Evolutionary conservation across 495 filamentous ascomycete species (phyloP).

Genomic region (Tuber magnatum): DNA sequence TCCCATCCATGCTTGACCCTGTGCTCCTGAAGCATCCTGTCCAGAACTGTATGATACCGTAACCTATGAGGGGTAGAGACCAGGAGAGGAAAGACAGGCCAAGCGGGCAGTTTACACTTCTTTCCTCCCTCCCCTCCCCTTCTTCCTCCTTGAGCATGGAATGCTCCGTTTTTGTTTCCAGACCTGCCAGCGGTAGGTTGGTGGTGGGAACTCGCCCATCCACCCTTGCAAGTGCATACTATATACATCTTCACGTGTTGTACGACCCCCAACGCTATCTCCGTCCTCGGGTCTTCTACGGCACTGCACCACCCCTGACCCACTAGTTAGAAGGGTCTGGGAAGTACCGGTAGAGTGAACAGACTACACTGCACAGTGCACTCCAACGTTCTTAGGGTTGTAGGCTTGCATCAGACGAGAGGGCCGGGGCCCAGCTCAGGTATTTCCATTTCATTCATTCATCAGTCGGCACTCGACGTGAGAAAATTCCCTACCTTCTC

Average conservation of each 20-base stretch:
- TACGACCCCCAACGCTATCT: slow-evolving; percentile 23
- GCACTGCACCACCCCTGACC: not conserved
- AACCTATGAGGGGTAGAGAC: slow-evolving; percentile 23
- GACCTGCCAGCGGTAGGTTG: slow-evolving; percentile 22
- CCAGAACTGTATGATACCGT: not conserved
- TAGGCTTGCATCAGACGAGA: not conserved
- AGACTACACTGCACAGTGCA: not conserved
- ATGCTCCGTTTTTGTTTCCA: slow-evolving; percentile 24
- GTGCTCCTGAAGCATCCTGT: slow-evolving; percentile 19
- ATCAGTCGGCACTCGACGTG: not conserved
- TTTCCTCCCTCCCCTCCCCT: not conserved
- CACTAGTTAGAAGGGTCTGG: not conserved
- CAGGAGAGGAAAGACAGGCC: slow-evolving; percentile 24
- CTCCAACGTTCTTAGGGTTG: not conserved
- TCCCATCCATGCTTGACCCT: slow-evolving; percentile 20
- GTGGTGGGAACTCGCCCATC: not conserved
- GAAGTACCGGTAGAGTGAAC: slow-evolving; percentile 2
- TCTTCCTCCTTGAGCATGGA: slow-evolving; percentile 15
- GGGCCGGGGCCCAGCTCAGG: not conserved
- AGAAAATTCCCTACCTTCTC: slow-evolving; percentile 1
- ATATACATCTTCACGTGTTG: slow-evolving; percentile 28
- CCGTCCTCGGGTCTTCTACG: not conserved
- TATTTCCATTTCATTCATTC: not conserved
- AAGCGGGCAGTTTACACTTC: not conserved
- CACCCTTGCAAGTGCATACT: slow-evolving; percentile 17